Base-by-base conservation (phyloP, 1,284 basidiomycete species). In the Pascua guehoae region DNA sequence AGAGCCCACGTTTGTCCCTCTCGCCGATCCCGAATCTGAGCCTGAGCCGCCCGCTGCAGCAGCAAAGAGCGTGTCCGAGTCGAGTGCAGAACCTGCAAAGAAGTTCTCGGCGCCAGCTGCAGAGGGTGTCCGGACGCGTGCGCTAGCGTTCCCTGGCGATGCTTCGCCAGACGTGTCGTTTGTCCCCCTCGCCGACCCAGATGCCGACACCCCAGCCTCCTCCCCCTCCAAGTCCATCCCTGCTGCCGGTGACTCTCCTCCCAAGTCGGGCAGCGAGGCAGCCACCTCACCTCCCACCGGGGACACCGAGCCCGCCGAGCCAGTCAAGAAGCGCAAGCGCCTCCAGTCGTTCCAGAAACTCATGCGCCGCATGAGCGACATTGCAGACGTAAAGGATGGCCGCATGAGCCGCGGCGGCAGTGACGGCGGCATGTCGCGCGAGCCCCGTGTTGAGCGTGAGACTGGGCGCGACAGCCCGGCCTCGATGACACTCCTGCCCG, bases 271-370 rank as follows among this genome's bases (percentile, higher is more conserved):
- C 8, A 45, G 14, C 38, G 41, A n/a, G n/a, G n/a, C n/a, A n/a
- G n/a, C n/a, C n/a, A n/a, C n/a, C n/a, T n/a, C n/a, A 46, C 8
- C 24, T 17, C n/a, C 38, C 37, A 45, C 15, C n/a, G 41, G 41
- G 37, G 12, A 18, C 12, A 16, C 17, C 39, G 12, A 18, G 16
- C 15, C 15, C 12, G 45, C 36, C 43, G n/a, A 37, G 12, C 53
- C 48, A 8, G 53, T 36, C 9, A 60, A 57, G 53, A 55, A 62
- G 15, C 60, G 71, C 48, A 75, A 75, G 51, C 53, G 73, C 12
- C 57, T 75, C 43, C 67, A 62, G 53, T 68, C 64, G 1, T 65
- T 74, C 62, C 73, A 73, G 57, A 71, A 67, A 10, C 71, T 75
- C 49, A 71, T 72, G 5, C 61, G 73, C 41, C 56, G 73, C 18